A percentile compares a stretch with the other conserved stretches of the same genome.
Conservation (phyloP, 2,329 filamentous ascomycete species). For the Talaromyces albobiverticillius region DNA sequence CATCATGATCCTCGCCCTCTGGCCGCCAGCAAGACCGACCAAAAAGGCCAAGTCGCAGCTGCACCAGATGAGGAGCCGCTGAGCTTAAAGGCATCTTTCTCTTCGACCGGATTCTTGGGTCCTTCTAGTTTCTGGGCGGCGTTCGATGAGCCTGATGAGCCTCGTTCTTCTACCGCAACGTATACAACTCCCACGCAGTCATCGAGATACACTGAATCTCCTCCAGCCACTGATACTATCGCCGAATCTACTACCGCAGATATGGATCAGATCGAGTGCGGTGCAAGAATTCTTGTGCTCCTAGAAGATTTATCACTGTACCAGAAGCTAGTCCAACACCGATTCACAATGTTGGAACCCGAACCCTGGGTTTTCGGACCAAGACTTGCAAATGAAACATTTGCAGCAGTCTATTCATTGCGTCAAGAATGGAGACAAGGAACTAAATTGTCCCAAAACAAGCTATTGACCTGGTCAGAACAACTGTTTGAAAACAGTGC, state of each 20-base stretch:
- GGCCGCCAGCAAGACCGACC: not conserved
- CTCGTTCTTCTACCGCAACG: not conserved
- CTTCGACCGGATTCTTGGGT: conserved; percentile 20
- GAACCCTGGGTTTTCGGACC: conserved; percentile 11
- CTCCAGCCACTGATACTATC: not conserved
- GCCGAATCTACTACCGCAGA: not conserved
- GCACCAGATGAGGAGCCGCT: not conserved
- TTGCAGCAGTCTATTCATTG: conserved; percentile 1
- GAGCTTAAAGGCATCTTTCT: not conserved
- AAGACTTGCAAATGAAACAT: not conserved
- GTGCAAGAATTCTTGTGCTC: conserved; percentile 8
- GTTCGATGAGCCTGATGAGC: conserved; percentile 16
- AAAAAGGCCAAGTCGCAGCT: not conserved
- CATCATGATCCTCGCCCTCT: not conserved
- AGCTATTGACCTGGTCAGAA: conserved; percentile 16
- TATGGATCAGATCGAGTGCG: conserved; percentile 12
- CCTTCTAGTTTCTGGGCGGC: conserved; percentile 21
- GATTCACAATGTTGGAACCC: conserved; percentile 4
- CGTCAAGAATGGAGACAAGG: conserved; percentile 12
- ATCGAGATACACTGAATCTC: not conserved
- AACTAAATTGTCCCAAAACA: conserved; percentile 1
- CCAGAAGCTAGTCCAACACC: conserved; percentile 1
- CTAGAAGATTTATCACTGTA: conserved; percentile 12
- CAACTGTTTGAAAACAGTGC: conserved; percentile 19
- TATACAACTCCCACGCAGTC: not conserved